Base-by-base conservation (phyloP, 306 rosid species). In the Vigna reflexopilosa region DNA sequence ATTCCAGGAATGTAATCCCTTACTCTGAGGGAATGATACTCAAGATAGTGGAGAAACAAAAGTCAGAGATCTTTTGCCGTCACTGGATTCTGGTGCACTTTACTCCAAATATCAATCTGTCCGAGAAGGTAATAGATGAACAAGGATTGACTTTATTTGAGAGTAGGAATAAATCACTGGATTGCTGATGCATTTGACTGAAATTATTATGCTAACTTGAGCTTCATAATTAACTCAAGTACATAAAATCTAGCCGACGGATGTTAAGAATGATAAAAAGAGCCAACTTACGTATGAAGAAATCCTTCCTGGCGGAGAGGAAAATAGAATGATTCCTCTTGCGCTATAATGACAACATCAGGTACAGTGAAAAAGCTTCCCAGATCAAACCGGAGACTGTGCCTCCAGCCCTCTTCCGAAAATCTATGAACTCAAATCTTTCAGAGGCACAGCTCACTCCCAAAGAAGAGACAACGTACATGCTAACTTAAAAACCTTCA, bases 251-350 rank as follows among this genome's bases (percentile, higher is more conserved):
- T 34, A 76, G 59, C 72, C 54, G 64, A 64, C 16, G 40, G 67
- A 52, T 77, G 26, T 51, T 26, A 38, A 38, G 61, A 77, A 55
- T 63, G n/a, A 24, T 49, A 54, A 17, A 56, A 44, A 26, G 44
- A 16, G 56, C 28, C 20, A 22, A 15, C 44, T 38, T 38, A 72
- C 24, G 55, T 8, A 22, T 22, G 77, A 45, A 45, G 49, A 45
- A 45, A 45, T 45, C 11, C 15, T 45, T 45, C 49, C 49, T 11
- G 5, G 49, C 49, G 11, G 15, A 45, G 49, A 45, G 49, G 15
- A 10, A 2, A 45, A 45, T 45, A 45, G 15, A 45, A 45, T 1
- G 50, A 11, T 45, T 45, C 50, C 16, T 45, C 50, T 45, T 3
- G 50, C 50, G 4, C 48, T 14, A 11, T 45, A 12, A 11, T 45